Evolutionary conservation across 176 grass and related monocot genomes (phyloP), one percentile per base, ranked within the genome.

Genomic region (Oryza longistaminata): DNA sequence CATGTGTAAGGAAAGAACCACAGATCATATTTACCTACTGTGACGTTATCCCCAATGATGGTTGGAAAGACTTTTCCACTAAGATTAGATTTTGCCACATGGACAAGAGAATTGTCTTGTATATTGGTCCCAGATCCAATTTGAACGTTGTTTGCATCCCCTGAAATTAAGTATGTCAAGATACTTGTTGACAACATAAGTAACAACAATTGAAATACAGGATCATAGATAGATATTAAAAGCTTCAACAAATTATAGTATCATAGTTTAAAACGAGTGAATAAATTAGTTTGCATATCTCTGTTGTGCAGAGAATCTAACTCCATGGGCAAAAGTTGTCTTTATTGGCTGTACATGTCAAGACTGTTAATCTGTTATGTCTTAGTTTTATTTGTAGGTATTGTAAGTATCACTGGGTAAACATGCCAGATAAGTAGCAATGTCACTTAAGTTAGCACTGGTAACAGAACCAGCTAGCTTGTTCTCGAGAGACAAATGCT

Each of bases 41-140:
- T 95, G 48, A 98, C 96, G 68, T 90, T 95, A 74, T 98, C 86
- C 2, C 96, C 96, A 3, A 98, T 98, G 48, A 98, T 90, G 40
- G 91, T 93, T 74, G 93, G 96, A 66, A 95, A 93, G 64, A 98
- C 96, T 72, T 95, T 92, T 46, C 96, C 96, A 71, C 91, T 92
- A 22, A 98, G 83, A 88, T 98, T 98, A 83, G 96, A 95, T 83
- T 98, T 98, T 60, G 96, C 96, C 75, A 98, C 96, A 26, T 98
- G 96, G 66, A 98, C 87, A 71, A 98, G 80, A 77, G 93, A 95
- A 82, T 98, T 95, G 79, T 98, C 96, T 90, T 98, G 96, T 87
- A 98, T 98, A 68, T 98, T 98, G 45, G 96, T 98, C 75, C 93
- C 93, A 71, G 93, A 95, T 50, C 96, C 96, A 61, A 98, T 88